Evolutionary conservation across 1,284 basidiomycete species (phyloP).

Genomic region (Trichosporon faecale): DNA sequence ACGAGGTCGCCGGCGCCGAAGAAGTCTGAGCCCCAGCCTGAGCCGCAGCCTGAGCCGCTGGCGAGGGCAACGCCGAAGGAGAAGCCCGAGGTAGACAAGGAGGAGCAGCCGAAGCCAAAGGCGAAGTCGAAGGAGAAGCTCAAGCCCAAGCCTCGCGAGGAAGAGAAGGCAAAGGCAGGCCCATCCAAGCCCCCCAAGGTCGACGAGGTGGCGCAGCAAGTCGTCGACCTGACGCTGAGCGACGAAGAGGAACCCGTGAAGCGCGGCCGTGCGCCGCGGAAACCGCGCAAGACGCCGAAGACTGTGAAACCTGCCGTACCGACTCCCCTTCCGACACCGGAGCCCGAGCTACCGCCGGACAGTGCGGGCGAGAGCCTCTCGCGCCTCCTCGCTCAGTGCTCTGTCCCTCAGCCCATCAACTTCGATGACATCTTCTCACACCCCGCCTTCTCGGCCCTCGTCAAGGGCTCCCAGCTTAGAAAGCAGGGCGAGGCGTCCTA

Average conservation of each 20-base stretch:
- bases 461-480: conserved; percentile 47
- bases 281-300: not conserved
- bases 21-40: not conserved
- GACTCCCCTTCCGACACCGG: not conserved
- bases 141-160: not conserved
- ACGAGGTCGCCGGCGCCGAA: not conserved
- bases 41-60: not conserved
- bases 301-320: not conserved
- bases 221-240: not conserved
- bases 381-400: not conserved
- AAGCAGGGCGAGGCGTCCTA: conserved; percentile 97
- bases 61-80: not conserved
- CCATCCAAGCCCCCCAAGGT: not conserved
- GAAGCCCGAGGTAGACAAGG: not conserved
- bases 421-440: conserved; percentile 20
- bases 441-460: conserved; percentile 9
- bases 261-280: not conserved
- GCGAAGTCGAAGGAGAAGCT: not conserved
- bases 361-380: not conserved
- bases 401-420: not conserved
- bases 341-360: not conserved
- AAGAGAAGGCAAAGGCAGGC: not conserved
- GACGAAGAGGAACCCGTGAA: not conserved
- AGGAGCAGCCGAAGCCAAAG: not conserved
- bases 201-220: not conserved